Base-by-base conservation (phyloP, 306 rosid species). In the Rosa persica region DNA sequence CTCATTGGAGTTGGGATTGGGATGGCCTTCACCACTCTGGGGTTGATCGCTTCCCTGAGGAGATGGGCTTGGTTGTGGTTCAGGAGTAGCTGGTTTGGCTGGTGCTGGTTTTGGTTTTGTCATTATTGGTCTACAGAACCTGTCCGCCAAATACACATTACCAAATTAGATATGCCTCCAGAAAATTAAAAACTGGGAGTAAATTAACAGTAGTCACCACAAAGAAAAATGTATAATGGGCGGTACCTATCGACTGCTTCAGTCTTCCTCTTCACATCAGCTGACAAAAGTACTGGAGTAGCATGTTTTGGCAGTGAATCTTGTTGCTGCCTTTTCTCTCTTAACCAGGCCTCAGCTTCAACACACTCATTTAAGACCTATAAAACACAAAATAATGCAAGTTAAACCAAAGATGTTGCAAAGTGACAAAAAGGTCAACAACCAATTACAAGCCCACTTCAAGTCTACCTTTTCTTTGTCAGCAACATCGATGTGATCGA, bases 331-430 rank as follows among this genome's bases (percentile, higher is more conserved):
- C 58, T 76, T 80, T 90, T 95, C 88, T 88, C 97, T 85, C 90
- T 86, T 30, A 95, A 80, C 99, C 99, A 93, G 64, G 88, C 87
- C 80, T 95, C 99, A 27, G 99, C 98, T 68, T 89, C 98, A 5
- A 72, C 94, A 76, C 99, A 95, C 79, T 93, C 96, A 6, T 61
- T 91, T 48, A 93, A 6, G 70, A 95, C 98, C 99, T 95, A 57
- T 46, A 71, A 47, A 58, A 73, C 65, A 5, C 12, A 47, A 3
- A 10, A 74, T 48, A 47, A 52, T 42, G 30, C 12, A 0, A 30
- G 47, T 46, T 44, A 6, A 25, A 57, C 1, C 43, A 38, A 11
- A 11, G 25, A 30, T 5, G 30, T 57, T 30, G 39, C 10, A 8
- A 16, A 15, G 6, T 25, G 38, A 43, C 13, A 8, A 48, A 39